Evolutionary conservation across 192 early-diverging fungal species (phyloP), one percentile per base, ranked within the genome.

Genomic region (Entomortierella beljakovae): DNA sequence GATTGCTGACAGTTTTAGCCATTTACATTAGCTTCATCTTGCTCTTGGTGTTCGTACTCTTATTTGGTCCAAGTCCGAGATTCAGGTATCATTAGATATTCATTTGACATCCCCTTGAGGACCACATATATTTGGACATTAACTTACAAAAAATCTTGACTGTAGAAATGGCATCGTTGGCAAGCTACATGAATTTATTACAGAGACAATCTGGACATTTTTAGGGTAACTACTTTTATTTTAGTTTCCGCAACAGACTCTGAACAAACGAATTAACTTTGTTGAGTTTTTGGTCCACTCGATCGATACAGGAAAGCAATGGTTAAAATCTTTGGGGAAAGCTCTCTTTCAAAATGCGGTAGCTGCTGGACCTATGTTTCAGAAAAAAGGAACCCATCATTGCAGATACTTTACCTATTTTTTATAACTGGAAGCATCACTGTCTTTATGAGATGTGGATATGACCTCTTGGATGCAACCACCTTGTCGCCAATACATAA

Each of bases 1-100:
- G 61, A 23, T 18, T 69, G 53, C 54, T 77, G n/a, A 69, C 74
- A 29, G 51, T 77, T 43, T 66, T 77, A 43, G 53, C 57, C 66
- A 57, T 77, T 66, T 77, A 77, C 74, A 77, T 77, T 66, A 33
- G 60, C 22, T 69, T 77, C 66, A 77, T 77, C 66, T 61, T 77
- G 52, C 43, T 69, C 33, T 54, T 69, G 66, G 74, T 77, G 54
- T 77, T 77, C 35, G 52, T 77, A 5, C 66, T 77, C 23, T 66
- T 77, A 33, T 77, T 77, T 43, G 74, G 74, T 31, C 74, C 74
- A 15, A 77, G 74, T 28, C 74, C 74, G 10, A 40, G 66, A n/a
- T 77, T 77, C 61, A 68, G 74, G 74, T 77, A 69, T 53, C 51
- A 43, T 43, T 18, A 43, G 10, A 43, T 11, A 18, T 18, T 18